Conservation (phyloP, 768 basidiomycete genomes). For the Russula lepida region DNA sequence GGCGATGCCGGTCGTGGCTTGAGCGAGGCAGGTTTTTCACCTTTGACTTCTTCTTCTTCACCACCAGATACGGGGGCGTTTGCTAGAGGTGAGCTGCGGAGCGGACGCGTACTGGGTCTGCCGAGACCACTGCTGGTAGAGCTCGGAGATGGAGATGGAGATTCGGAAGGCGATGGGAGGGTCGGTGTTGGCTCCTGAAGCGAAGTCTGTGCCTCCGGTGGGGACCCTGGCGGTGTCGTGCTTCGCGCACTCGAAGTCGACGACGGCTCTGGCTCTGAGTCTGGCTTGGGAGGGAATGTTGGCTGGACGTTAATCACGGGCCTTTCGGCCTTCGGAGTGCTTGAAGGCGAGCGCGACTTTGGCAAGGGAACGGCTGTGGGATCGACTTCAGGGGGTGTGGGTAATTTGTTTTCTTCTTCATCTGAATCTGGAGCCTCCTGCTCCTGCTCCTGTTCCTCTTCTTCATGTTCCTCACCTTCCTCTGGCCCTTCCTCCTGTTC, state of each 20-base stretch:
- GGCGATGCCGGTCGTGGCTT: constrained; percentile 36
- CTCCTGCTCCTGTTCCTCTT: constrained; percentile 28
- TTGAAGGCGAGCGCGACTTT: constrained; percentile 44
- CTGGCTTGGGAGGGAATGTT: constrained; percentile 29
- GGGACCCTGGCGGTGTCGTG: constrained; percentile 62
- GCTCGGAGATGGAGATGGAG: constrained; percentile 33
- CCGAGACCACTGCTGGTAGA: constrained; percentile 43
- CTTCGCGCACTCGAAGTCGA: constrained; percentile 32
- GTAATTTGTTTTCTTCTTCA: neutral
- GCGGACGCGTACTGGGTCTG: constrained; percentile 55
- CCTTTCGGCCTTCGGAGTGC: constrained; percentile 49
- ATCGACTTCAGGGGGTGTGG: neutral
- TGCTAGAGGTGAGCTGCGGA: constrained; percentile 72
- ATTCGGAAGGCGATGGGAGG: constrained; percentile 29
- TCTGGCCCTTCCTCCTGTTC: constrained; percentile 20
- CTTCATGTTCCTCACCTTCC: constrained; percentile 17
- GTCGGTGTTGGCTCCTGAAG: constrained; percentile 25
- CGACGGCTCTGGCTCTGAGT: constrained; percentile 13
- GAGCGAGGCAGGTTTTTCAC: constrained; percentile 22
- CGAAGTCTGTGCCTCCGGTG: constrained; percentile 33
- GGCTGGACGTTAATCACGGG: constrained; percentile 35
- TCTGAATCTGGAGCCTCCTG: constrained; percentile 19
- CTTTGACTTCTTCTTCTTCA: constrained; percentile 34
- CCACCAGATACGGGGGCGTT: constrained; percentile 38
- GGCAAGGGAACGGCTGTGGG: constrained; percentile 31